These are phyloP conservation scores for Syncephalis fuscata DNA, from an alignment of 371 early-diverging fungal genomes.

Conservation along the genomic window DNA sequence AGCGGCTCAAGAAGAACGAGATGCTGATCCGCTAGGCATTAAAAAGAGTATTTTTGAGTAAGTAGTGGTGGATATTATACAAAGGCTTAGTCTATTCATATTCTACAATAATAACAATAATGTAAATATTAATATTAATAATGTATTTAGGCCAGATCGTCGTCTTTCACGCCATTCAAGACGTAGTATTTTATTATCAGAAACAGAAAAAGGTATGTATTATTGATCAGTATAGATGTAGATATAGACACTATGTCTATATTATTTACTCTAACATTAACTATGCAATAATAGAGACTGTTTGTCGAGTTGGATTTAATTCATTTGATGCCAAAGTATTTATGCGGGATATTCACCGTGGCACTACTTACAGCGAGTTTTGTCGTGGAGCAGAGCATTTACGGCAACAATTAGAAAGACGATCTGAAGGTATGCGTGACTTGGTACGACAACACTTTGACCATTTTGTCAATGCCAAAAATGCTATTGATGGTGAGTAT, in stretches of 20 bases:
- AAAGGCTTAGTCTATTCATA: neutral
- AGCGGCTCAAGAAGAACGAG: neutral
- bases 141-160: neutral
- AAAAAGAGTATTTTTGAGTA: conserved; percentile 3
- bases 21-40: conserved; percentile 6
- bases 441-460: conserved; percentile 91
- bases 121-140: neutral
- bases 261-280: no score
- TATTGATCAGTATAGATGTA: neutral
- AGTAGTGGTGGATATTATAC: neutral
- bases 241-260: no score
- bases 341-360: conserved; percentile 63
- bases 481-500: conserved; percentile 68
- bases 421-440: conserved; percentile 69
- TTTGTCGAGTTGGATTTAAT: neutral
- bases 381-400: conserved; percentile 53
- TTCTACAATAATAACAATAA: no score
- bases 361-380: conserved; percentile 67
- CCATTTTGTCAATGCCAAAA: conserved; percentile 89
- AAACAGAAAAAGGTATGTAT: neutral
- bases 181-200: neutral
- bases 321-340: conserved; percentile 63
- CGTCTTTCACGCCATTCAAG: neutral
- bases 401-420: conserved; percentile 51
- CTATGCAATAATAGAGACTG: no score